These are phyloP conservation scores for Pascua sp. DNA, from an alignment of 1,284 basidiomycete genomes.

Conservation along the genomic window DNA sequence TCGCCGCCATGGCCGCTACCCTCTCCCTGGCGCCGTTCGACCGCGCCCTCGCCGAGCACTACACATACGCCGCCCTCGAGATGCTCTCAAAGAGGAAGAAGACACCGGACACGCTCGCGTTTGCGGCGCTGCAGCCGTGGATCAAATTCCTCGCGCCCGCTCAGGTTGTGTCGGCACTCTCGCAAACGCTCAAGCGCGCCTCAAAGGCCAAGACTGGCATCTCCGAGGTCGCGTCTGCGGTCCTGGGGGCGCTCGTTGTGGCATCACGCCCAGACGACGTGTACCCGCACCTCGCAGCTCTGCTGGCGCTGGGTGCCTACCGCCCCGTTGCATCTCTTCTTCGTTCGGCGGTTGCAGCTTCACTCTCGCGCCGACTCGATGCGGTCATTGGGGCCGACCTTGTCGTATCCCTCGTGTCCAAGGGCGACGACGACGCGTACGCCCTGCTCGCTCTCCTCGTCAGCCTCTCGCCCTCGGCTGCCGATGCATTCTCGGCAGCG, in stretches of 20 bases:
- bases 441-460: constrained; percentile 19
- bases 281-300: constrained; percentile 4
- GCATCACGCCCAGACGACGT: constrained; percentile 3
- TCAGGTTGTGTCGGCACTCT: constrained; percentile 17
- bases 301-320: constrained; percentile 12
- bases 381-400: constrained; percentile 15
- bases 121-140: constrained; percentile 29
- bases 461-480: constrained; percentile 6
- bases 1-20: background rate
- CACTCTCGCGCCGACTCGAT: constrained; percentile 10
- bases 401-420: constrained; percentile 13
- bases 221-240: background rate
- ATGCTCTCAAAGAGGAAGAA: constrained; percentile 24
- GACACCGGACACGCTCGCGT: constrained; percentile 15
- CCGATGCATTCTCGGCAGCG: constrained; percentile 8
- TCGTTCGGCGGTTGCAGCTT: background rate
- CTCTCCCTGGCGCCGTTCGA: constrained; percentile 13
- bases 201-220: constrained; percentile 5
- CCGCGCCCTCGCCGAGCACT: constrained; percentile 24
- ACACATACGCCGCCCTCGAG: constrained; percentile 21
- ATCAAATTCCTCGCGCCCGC: constrained; percentile 24
- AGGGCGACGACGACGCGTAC: constrained; percentile 12
- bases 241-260: constrained; percentile 8
- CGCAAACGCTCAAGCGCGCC: constrained; percentile 3
- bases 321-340: constrained; percentile 6